A percentile compares a stretch with the other conserved stretches of the same genome.
These are phyloP conservation scores for Benincasa hispida DNA, from an alignment of 306 rosid genomes.

Conservation along the genomic window DNA sequence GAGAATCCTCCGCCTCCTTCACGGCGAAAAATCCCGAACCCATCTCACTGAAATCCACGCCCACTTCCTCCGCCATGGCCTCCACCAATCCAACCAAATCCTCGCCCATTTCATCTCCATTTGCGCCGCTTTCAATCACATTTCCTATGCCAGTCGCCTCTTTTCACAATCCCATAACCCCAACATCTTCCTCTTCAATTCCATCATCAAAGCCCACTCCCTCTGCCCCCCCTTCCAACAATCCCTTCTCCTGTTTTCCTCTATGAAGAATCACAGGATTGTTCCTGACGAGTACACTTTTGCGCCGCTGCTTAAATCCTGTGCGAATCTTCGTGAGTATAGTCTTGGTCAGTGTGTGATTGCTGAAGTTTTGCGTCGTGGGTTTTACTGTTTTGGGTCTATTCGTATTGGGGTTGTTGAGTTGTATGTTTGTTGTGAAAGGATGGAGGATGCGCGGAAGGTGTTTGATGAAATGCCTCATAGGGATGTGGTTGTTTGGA, in stretches of 20 bases:
- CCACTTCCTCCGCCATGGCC: slow-evolving; percentile 63
- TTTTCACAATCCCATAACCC: slow-evolving; percentile 39
- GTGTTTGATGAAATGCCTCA: slow-evolving; percentile 52
- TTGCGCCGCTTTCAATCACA: slow-evolving; percentile 28
- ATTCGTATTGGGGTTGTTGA: slow-evolving; percentile 44
- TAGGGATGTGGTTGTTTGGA: slow-evolving; percentile 50
- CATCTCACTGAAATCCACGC: slow-evolving; percentile 56
- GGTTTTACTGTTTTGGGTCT: slow-evolving; percentile 29
- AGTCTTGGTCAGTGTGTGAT: slow-evolving; percentile 40
- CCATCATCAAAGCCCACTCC: slow-evolving; percentile 68
- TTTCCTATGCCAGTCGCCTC: slow-evolving; percentile 41
- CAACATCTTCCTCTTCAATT: slow-evolving; percentile 54
- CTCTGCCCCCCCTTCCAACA: slow-evolving; percentile 34
- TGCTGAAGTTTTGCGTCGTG: slow-evolving; percentile 23
- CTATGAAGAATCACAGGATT: slow-evolving; percentile 30
- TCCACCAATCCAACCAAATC: slow-evolving; percentile 59
- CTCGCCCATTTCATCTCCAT: slow-evolving; percentile 67
- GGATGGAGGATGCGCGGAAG: slow-evolving; percentile 39
- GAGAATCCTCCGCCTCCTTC: slow-evolving; percentile 55
- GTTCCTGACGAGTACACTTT: slow-evolving; percentile 48
- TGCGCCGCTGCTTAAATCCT: slow-evolving; percentile 48
- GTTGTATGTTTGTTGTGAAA: slow-evolving; percentile 28
- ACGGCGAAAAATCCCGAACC: slow-evolving; percentile 35
- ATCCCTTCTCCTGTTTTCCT: slow-evolving; percentile 32
- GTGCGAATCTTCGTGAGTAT: slow-evolving; percentile 30